Base-by-base conservation (phyloP, 1,139 yeast species). In the Debaryomyces sp. region DNA sequence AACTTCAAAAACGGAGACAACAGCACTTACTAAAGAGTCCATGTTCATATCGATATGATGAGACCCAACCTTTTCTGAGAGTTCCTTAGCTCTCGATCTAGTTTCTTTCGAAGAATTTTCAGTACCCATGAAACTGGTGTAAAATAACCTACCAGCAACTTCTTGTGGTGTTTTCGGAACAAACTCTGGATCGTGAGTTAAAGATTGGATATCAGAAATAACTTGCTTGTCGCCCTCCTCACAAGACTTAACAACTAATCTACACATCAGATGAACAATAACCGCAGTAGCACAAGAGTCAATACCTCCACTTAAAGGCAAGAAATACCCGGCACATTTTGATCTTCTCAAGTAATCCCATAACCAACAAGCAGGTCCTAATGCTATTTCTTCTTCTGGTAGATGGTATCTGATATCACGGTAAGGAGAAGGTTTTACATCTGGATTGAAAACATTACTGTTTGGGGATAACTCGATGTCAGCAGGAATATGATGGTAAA, bases 341-440 rank as follows among this genome's bases (percentile, higher is more conserved):
- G 96, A 89, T 56, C 99, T 81, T 63, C 99, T 80, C 53, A 94
- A 77, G 63, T 94, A 94, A 66, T 94, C 99, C 99, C 99, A 94
- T 54, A 94, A 69, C 99, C 99, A 94, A 66, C 99, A 94, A 0
- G 99, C 99, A 1, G 99, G 99, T 0, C 99, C 99, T 45, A 89
- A 73, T 0, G 99, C 98, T 53, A 94, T 92, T 67, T 94, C 99
- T 66, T 94, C 97, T 61, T 91, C 96, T 1, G 98, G 97, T 3
- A 75, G 63, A 66, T 89, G 96, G 60, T 87, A 87, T 43, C 74
- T 75, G 37, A 87, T 77, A 5, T 73, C 75, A 30, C 70, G 65
- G 2, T 77, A 61, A 32, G 63, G 58, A 0, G 96, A 71, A 15
- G 97, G 97, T n/a, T 59, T 68, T n/a, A 88, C 67, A 1, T 61